Conservation (phyloP, 2,329 filamentous ascomycete species). For the Xylaria sp. region DNA sequence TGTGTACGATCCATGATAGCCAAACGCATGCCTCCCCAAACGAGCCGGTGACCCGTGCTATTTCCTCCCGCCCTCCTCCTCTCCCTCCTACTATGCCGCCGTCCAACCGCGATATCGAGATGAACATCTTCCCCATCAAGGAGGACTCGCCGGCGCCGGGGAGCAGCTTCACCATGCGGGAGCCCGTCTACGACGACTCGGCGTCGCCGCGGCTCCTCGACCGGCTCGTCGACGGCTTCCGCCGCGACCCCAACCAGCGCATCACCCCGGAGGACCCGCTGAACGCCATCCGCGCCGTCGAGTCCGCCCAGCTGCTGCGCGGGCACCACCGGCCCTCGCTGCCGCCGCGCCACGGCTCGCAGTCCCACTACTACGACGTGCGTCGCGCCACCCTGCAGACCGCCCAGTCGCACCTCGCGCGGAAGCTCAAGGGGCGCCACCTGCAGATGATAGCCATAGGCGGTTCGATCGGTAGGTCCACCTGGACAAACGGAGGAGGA, state of each 20-base stretch:
- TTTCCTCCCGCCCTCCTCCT: too few relatives aligned
- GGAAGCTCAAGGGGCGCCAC: slow-evolving; percentile 81
- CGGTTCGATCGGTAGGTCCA: slow-evolving; percentile 74
- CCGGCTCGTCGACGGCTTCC: slow-evolving; percentile 64
- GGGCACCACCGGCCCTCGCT: slow-evolving; percentile 33
- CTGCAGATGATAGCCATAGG: slow-evolving; percentile 98
- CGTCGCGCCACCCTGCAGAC: slow-evolving; percentile 69
- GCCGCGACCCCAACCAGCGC: slow-evolving; percentile 57
- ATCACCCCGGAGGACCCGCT: slow-evolving; percentile 51
- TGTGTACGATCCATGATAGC: too few relatives aligned
- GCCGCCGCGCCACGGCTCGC: slow-evolving; percentile 31
- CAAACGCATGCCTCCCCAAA: background rate
- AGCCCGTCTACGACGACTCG: slow-evolving; percentile 48
- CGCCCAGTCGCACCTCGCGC: slow-evolving; percentile 72
- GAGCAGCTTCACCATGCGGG: slow-evolving; percentile 55
- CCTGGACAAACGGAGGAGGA: too few relatives aligned
- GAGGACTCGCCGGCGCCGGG: slow-evolving; percentile 58
- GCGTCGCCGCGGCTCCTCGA: slow-evolving; percentile 39
- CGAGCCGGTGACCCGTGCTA: background rate
- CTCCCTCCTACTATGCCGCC: slow-evolving; percentile 43
- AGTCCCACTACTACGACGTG: slow-evolving; percentile 57
- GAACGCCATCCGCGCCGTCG: slow-evolving; percentile 33
- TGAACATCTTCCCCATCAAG: slow-evolving; percentile 61
- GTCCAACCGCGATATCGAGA: slow-evolving; percentile 46
- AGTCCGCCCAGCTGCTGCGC: slow-evolving; percentile 34